Conservation (phyloP, 2,329 filamentous ascomycete genomes). For the Clonostachys byssicola region DNA sequence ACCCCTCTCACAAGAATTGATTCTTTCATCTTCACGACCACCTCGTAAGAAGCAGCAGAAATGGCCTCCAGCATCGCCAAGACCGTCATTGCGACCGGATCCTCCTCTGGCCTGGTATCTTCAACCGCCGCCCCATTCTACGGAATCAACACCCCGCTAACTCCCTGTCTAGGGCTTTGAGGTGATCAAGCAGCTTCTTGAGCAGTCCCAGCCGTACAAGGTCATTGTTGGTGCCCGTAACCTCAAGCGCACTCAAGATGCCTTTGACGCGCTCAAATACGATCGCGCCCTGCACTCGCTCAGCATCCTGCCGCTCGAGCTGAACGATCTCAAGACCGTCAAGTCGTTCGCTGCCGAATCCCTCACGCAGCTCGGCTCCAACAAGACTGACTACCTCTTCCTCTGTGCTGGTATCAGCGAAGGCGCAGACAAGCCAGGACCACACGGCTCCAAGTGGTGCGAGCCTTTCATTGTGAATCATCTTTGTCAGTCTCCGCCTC, state of each 20-base stretch:
- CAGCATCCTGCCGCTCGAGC: constrained; percentile 42
- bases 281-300: constrained; percentile 32
- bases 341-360: constrained; percentile 39
- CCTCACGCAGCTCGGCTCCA: constrained; percentile 31
- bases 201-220: constrained; percentile 36
- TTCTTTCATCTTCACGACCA: too few relatives aligned
- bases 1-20: too few relatives aligned
- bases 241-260: constrained; percentile 28
- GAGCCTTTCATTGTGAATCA: constrained; percentile 47
- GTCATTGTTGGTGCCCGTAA: constrained; percentile 47
- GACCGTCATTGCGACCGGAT: constrained; percentile 45
- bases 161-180: constrained; percentile 39
- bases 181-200: constrained; percentile 44
- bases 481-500: constrained; percentile 30
- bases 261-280: constrained; percentile 34
- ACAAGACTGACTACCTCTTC: constrained; percentile 41
- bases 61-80: constrained; percentile 34
- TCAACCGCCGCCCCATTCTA: not conserved
- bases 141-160: not conserved
- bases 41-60: not conserved
- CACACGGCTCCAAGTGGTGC: constrained; percentile 42
- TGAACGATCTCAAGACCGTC: constrained; percentile 37
- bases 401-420: constrained; percentile 42
- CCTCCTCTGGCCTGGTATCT: constrained; percentile 42
- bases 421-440: constrained; percentile 23